These are phyloP conservation scores for Venturia aucupariae DNA, from an alignment of 2,329 filamentous ascomycete genomes.

Conservation along the genomic window DNA sequence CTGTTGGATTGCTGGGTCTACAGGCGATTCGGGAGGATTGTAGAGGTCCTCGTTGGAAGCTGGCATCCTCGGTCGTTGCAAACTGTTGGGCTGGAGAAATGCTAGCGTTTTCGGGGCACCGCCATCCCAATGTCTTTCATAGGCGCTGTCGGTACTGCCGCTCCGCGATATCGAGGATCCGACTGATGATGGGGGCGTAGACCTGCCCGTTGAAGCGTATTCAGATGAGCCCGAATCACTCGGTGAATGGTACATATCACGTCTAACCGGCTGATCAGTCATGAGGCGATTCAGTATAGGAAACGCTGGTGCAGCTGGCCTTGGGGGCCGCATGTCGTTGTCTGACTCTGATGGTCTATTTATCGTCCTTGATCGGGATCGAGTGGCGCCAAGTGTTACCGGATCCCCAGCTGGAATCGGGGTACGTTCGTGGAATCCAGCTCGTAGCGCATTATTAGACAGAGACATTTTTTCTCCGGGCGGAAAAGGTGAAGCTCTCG, in stretches of 20 bases:
- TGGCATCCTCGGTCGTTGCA: slow-evolving; percentile 3
- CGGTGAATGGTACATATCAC: slow-evolving; percentile 25
- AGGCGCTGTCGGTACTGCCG: slow-evolving; percentile 17
- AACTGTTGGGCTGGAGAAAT: neutral
- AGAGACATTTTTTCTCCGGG: neutral
- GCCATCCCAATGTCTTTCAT: slow-evolving; percentile 4
- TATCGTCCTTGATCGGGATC: slow-evolving; percentile 4
- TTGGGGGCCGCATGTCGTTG: neutral
- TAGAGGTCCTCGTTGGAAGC: neutral
- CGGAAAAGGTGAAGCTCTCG: neutral
- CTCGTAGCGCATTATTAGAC: neutral
- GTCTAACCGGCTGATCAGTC: neutral
- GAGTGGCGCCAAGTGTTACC: neutral
- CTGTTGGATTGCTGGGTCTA: slow-evolving; percentile 31
- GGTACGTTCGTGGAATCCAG: neutral
- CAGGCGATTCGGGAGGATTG: slow-evolving; percentile 24
- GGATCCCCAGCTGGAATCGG: neutral
- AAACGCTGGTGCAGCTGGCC: neutral
- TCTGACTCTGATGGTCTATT: neutral
- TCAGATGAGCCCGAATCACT: slow-evolving; percentile 31
- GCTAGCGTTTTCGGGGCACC: neutral
- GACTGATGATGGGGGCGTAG: slow-evolving; percentile 30
- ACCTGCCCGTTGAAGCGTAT: slow-evolving; percentile 29
- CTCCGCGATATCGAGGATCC: slow-evolving; percentile 23
- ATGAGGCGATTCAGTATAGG: neutral